Base-by-base conservation (phyloP, 2,329 filamentous ascomycete species). In the Talaromyces sp. region DNA sequence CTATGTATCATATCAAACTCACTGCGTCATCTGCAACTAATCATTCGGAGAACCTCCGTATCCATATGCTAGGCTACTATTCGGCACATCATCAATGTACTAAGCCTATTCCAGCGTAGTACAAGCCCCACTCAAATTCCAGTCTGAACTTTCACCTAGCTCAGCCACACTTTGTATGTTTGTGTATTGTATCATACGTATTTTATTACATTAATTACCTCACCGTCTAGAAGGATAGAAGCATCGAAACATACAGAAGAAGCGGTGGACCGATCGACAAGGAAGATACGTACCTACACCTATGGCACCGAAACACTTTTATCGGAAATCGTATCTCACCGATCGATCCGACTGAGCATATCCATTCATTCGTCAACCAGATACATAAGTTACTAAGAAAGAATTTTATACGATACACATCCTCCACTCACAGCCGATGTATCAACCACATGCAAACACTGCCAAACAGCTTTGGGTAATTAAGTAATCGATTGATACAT, bases 191-290 rank as follows among this genome's bases (percentile, higher is more conserved):
- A 56, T 29, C n/a, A 31, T 11, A 27, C 1, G 7, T 29, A 53
- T 27, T 29, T 29, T 13, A 11, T 29, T 29, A 53, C 49, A 53
- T 53, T 31, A 31, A 29, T 53, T 53, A 53, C 49, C 49, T 29
- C 53, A 56, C 53, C 29, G 53, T 56, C 53, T 56, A 36, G 31
- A 56, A 36, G 10, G 4, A 56, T 36, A 15, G 31, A 56, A 22
- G 17, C 45, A 27, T 49, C 5, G 45, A 25, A 49, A 4, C 43
- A 47, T 31, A 53, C 49, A 7, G 31, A 36, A 56, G 31, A 36
- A 25, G 53, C 53, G 53, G 53, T 56, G 31, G 31, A 38, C 53
- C 29, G 31, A 56, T 56, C 49, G 49, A 27, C 45, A 47, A 47
- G 15, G 22, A 29, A 17, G 11, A 29, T 29, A 34, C 0, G 1